Evolutionary conservation across 2,329 filamentous ascomycete genomes (phyloP), one percentile per base, ranked within the genome.

Genomic region (Fusarium nodosum): DNA sequence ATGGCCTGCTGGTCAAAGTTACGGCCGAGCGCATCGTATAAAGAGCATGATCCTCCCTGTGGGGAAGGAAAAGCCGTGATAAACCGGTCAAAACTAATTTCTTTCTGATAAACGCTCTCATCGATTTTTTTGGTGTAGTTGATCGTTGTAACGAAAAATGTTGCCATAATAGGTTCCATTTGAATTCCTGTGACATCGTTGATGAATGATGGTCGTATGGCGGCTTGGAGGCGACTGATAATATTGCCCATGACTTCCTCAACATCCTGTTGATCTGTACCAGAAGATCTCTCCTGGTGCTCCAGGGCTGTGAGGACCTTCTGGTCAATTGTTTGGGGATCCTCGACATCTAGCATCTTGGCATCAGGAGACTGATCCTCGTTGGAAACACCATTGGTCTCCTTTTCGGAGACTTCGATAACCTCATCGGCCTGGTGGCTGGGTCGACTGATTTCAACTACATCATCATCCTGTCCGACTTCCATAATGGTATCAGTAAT

Each of bases 191-290:
- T 82, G 31, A 78, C 86, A 9, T 85, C 81, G 60, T 82, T 78
- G 63, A 93, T 88, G 5, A 86, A 87, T n/a, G 86, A 86, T 8
- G 93, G 87, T 60, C 87, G 90, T 75, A 98, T 94, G 4, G 95
- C 94, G 54, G 93, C 94, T 74, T 96, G 92, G n/a, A 97, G 84
- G 52, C 96, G 91, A 75, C 95, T 94, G 61, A 97, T 88, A 28
- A 97, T 92, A 74, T 95, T 96, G 61, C 93, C 93, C 82, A 97
- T 94, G 46, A 97, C 95, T 79, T 99, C 96, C 15, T 94, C 94
- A 7, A 97, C 95, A 79, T 99, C 96, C 80, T 99, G 94, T 76
- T 99, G 96, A 34, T 93, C 84, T 1, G 85, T 87, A 4, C 85
- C 85, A 12, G 83, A 83, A 33, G 80, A 81, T 74, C 82, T 68